Percentiles rank a stretch among this genome's conserved stretches.
These are phyloP conservation scores for Bromus sterilis DNA, from an alignment of 176 grass and related monocot species.

Conservation along the genomic window DNA sequence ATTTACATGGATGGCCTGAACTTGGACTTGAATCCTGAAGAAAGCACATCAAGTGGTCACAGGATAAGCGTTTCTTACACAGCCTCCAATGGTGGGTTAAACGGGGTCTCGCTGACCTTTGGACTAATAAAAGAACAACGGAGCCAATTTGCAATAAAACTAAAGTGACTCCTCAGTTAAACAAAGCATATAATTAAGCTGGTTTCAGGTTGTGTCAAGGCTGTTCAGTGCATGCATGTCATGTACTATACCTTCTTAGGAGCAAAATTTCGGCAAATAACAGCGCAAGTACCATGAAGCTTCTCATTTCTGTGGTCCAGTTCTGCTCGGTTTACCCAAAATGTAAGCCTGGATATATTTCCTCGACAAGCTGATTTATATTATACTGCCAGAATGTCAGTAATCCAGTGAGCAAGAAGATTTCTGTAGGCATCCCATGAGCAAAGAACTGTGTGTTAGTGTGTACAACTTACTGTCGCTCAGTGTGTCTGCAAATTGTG, in stretches of 20 bases:
- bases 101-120: not conserved
- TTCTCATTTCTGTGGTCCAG: not conserved
- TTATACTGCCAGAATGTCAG: not conserved
- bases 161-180: not conserved
- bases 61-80: not conserved
- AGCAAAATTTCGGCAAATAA: not conserved
- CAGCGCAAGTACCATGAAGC: slow-evolving; percentile 22
- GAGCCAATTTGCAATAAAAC: slow-evolving; percentile 17
- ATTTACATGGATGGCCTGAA: slow-evolving; percentile 1
- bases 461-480: not conserved
- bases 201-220: not conserved
- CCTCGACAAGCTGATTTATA: not conserved
- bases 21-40: slow-evolving; percentile 12
- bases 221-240: not conserved
- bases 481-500: not conserved
- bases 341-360: not conserved
- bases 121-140: not conserved
- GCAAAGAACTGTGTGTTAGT: not conserved
- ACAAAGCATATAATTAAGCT: not conserved
- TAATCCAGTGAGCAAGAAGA: not conserved
- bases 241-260: not conserved
- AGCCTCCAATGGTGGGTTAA: not conserved
- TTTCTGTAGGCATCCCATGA: not conserved
- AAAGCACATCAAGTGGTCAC: slow-evolving; percentile 8
- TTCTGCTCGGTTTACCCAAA: not conserved